Evolutionary conservation across 257 asterid species (phyloP).

Genomic region (Solanum habrochaites): DNA sequence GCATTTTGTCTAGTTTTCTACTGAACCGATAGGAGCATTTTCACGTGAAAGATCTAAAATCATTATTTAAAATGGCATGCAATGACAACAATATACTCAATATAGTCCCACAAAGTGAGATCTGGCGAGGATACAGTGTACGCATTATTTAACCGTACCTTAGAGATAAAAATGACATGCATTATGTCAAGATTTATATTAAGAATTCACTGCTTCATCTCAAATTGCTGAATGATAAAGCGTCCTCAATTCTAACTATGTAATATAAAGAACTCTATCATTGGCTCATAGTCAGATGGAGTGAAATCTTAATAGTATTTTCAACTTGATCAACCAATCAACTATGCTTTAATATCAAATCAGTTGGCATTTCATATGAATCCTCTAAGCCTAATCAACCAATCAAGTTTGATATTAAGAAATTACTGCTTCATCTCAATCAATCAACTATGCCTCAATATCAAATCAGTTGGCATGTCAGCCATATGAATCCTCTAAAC

Average conservation of each 20-base stretch:
- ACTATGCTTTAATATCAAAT: not conserved
- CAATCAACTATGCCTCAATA: not conserved
- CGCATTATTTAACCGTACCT: not conserved
- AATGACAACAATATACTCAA: not conserved
- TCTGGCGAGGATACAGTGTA: not conserved
- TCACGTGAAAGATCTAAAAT: not conserved
- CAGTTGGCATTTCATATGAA: too few relatives aligned
- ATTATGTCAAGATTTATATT: not conserved
- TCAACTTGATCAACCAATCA: not conserved
- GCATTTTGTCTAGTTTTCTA: not conserved
- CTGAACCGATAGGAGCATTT: not conserved
- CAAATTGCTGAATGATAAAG: not conserved
- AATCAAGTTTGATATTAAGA: not conserved
- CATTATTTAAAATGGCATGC: not conserved
- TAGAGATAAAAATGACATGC: not conserved
- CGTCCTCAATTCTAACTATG: not conserved
- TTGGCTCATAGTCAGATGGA: not conserved
- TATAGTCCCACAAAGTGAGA: not conserved
- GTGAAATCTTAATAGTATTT: not conserved
- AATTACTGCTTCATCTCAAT: not conserved
- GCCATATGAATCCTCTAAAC: not conserved
- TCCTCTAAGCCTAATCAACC: too few relatives aligned
- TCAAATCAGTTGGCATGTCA: too few relatives aligned
- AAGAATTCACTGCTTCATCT: not conserved
- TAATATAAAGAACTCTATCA: not conserved